phyloP scores from a whole-genome alignment of 1,284 basidiomycete species.

The Pyrrhoderma lamaoense region DNA sequence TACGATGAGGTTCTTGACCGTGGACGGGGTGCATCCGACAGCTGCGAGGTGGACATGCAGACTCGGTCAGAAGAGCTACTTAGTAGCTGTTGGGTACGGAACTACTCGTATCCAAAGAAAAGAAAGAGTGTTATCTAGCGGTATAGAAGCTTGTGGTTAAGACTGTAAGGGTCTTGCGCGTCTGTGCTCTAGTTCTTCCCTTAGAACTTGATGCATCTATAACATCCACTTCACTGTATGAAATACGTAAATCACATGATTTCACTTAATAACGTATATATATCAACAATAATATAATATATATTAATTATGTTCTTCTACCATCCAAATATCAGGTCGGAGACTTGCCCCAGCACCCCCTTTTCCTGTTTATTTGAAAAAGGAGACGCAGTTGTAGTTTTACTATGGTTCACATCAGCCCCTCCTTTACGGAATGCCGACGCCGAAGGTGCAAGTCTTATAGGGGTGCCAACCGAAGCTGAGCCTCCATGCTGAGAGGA shows the following conservation, averaged over 20 bases:
- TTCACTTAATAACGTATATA: not conserved
- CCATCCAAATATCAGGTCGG: constrained; percentile 74
- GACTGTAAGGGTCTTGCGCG: no score
- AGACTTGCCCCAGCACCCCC: constrained; percentile 60
- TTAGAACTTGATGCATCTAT: no score
- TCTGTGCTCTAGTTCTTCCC: no score
- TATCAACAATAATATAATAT: not conserved
- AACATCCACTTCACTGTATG: no score
- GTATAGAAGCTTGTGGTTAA: no score
- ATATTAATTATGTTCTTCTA: constrained; percentile 26
- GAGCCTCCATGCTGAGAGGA: constrained; percentile 22
- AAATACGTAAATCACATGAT: no score
- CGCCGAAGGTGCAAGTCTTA: constrained; percentile 59
- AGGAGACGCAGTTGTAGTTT: constrained; percentile 22
- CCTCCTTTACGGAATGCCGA: constrained; percentile 55
- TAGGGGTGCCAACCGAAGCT: constrained; percentile 51
- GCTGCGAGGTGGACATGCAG: constrained; percentile 2
- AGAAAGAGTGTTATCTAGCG: no score
- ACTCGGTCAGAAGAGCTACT: not conserved
- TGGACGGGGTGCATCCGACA: constrained; percentile 19
- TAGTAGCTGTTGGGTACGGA: no score
- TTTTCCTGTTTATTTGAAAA: constrained; percentile 38
- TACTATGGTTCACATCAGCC: constrained; percentile 27
- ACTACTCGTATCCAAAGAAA: no score
- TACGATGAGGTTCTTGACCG: constrained; percentile 47